These are phyloP conservation scores for Mollisia scopiformis DNA, from an alignment of 2,329 filamentous ascomycete genomes.

Conservation along the genomic window DNA sequence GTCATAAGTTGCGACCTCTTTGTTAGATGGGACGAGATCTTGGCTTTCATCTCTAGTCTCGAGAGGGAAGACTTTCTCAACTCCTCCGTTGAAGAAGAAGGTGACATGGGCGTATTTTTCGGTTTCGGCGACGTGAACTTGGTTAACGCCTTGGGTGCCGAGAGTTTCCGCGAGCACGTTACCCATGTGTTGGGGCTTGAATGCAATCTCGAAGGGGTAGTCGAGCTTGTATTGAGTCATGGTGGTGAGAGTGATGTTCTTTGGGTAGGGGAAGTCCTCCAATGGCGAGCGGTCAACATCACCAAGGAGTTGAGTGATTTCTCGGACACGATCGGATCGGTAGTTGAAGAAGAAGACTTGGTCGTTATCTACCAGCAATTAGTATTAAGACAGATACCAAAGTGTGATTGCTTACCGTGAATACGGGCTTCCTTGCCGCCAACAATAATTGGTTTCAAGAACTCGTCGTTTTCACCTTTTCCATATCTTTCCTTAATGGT, in stretches of 20 bases:
- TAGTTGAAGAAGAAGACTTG: slow-evolving; percentile 99
- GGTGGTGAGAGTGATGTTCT: slow-evolving; percentile 84
- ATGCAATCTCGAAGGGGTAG: slow-evolving; percentile 90
- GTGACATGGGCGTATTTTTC: slow-evolving; percentile 99
- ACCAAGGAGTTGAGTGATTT: slow-evolving; percentile 93
- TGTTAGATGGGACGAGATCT: slow-evolving; percentile 84
- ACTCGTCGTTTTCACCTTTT: slow-evolving; percentile 91
- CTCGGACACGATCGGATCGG: slow-evolving; percentile 94
- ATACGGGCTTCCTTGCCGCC: slow-evolving; percentile 85
- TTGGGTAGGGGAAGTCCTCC: slow-evolving; percentile 92
- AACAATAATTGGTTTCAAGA: slow-evolving; percentile 96
- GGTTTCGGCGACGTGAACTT: slow-evolving; percentile 97
- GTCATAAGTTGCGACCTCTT: slow-evolving; percentile 90
- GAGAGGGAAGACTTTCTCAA: slow-evolving; percentile 92
- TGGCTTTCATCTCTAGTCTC: slow-evolving; percentile 85
- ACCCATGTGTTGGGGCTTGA: slow-evolving; percentile 92
- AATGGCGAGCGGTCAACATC: slow-evolving; percentile 88
- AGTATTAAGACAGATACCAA: slow-evolving; percentile 1
- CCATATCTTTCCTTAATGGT: slow-evolving; percentile 88
- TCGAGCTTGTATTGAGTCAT: slow-evolving; percentile 99
- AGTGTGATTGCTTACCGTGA: slow-evolving; percentile 67
- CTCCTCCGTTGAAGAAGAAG: slow-evolving; percentile 99
- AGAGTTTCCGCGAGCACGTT: slow-evolving; percentile 99
- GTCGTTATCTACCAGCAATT: slow-evolving; percentile 69
- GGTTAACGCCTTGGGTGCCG: slow-evolving; percentile 83